Evolutionary conservation across 2,329 filamentous ascomycete species (phyloP), one percentile per base, ranked within the genome.

Genomic region (Metarhizium brunneum): DNA sequence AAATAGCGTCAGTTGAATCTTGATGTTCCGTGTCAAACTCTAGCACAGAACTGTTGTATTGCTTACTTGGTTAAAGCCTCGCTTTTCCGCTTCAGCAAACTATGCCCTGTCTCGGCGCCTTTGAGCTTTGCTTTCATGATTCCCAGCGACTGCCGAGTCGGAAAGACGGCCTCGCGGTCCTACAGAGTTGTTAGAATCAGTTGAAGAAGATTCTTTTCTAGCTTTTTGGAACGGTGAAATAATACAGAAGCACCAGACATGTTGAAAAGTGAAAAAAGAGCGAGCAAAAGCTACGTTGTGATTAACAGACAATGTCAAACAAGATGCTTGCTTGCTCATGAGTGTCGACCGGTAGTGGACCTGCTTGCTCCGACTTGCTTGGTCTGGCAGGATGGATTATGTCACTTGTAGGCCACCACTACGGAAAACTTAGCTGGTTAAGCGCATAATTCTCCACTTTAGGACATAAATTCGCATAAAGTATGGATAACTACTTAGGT

Each of bases 61-160:
- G 10, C 81, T 55, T 80, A 95, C 90, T 99, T 99, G 62, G 94
- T 99, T 60, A 99, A 78, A 64, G 94, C 94, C 75, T 99, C 94
- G 72, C 92, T 96, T 80, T 99, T 99, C 68, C 94, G 82, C 80
- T 99, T 99, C 60, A 99, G 78, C 69, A 99, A 78, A 72, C 88
- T 96, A 76, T 99, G 92, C 51, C 94, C 94, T 49, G 84, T 90
- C 72, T 92, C 87, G 55, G 88, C 88, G 59, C 88, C 92, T 79
- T 97, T 97, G 69, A 99, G 85, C 80, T 99, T 99, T 62, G 87
- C 85, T 76, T 97, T 97, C 92, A 99, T 99, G 69, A 95, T 75
- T 62, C 91, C 92, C 75, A 99, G 80, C 71, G 91, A 95, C 79
- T 99, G 94, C 68, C 94, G 90, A 69, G 94, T 99, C 67, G 94